Evolutionary conservation across 2,329 filamentous ascomycete species (phyloP), one percentile per base, ranked within the genome.

Genomic region (Huntiella decipiens): DNA sequence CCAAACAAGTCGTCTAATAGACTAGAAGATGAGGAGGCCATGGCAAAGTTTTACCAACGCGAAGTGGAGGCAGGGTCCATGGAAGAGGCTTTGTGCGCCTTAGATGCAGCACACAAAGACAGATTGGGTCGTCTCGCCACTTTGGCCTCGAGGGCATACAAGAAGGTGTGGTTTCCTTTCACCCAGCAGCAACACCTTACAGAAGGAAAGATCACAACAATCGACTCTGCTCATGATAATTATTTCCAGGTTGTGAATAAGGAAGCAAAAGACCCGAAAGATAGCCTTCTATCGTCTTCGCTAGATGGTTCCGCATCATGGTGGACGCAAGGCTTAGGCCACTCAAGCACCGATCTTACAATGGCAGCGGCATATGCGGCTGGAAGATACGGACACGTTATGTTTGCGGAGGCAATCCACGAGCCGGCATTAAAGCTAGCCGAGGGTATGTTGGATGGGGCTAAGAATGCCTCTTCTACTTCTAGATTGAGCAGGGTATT

Each of bases 251-350:
- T 76, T 0, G 52, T 56, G 2, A 16, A 33, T 3, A 42, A 36
- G 22, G 10, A 19, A 6, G 11, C 32, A 3, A 1, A 17, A 7
- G 19, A 55, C 4, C 53, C 62, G 5, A 1, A 32, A 6, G 28
- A 54, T 5, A 54, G 62, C 8, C 55, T 75, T 3, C 60, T 84
- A 0, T 68, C 67, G 39, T 70, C 82, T 1, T 78, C 80, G 0
- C 86, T 91, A 46, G 85, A 92, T 53, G 84, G 79, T 2, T 91
- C 83, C 0, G 83, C 83, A 1, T 88, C 82, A 0, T 92, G 85
- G 84, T 92, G 85, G 84, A 92, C 84, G 0, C 85, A 92, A 60
- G 84, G 84, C 2, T 68, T 92, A 0, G 84, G 85, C 1, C 85
- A 92, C 52, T 80, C 77, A 4, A 86, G 83, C 53, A 73, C 82